Conservation (phyloP, 177 flowering plant genomes). For the Tripterygium wilfordii region DNA sequence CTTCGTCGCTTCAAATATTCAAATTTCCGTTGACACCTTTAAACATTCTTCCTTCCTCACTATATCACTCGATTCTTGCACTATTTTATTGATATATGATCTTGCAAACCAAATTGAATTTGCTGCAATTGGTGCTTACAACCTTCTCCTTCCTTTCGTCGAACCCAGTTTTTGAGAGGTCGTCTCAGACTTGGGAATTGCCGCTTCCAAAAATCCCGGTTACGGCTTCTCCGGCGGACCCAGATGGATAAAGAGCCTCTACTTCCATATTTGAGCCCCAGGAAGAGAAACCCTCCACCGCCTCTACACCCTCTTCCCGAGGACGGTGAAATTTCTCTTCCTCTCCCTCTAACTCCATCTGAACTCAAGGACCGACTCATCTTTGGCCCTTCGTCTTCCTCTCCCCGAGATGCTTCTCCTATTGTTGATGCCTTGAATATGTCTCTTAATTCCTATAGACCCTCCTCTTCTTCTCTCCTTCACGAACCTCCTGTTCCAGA, state of each 20-base stretch:
- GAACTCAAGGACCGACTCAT: conserved; percentile 72
- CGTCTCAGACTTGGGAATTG: no score
- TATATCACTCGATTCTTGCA: no score
- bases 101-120: no score
- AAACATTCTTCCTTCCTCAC: no score
- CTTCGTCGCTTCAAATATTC: no score
- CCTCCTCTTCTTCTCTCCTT: conserved; percentile 11
- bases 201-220: no score
- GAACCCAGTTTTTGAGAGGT: no score
- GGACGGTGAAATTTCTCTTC: conserved; percentile 37
- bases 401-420: conserved; percentile 20
- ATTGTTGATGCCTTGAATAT: conserved; percentile 37
- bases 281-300: conserved; percentile 21
- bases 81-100: no score
- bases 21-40: no score
- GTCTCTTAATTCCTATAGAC: conserved; percentile 17
- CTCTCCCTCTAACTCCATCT: conserved; percentile 50
- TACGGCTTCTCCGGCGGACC: background rate
- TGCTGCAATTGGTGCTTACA: no score
- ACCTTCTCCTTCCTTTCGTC: no score
- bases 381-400: conserved; percentile 53
- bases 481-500: background rate
- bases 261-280: conserved; percentile 33
- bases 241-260: conserved; percentile 69
- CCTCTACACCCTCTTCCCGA: conserved; percentile 62